Evolutionary conservation across 106 monocot genomes (phyloP), one percentile per base, ranked within the genome.

Genomic region (Acorus gramineus): DNA sequence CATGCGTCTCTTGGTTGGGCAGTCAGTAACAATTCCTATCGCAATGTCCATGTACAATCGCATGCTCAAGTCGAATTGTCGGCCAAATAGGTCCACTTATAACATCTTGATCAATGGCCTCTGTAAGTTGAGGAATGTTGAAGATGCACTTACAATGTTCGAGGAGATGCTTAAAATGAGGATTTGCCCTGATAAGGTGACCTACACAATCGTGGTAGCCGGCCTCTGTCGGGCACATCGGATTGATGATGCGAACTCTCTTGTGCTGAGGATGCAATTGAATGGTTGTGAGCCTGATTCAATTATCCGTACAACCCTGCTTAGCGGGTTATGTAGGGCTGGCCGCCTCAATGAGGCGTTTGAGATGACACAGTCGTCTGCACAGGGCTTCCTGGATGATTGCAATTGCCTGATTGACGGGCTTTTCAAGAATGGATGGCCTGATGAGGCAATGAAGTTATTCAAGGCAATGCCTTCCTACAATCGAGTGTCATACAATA

Each of bases 151-250:
- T 28, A 44, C 62, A 13, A 55, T 98, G 84, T 82, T 92, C 47
- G 88, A 84, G 14, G 92, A 98, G 85, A 98, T 98, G 98, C 80
- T 73, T 3, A 60, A 28, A 28, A 66, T 73, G 64, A 79, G 81
- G 2, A 68, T 92, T 4, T 5, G 11, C 0, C 92, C 92, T 0
- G 74, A 79, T 46, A 61, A 75, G 2, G 60, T 66, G 51, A 62
- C 83, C 7, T 81, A 88, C 57, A 92, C 85, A 4, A 60, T 85
- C 8, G 68, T 89, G 4, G 61, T 98, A 1, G 66, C 83, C 0
- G 61, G 70, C 1, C 72, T 73, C 12, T 98, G 90, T 60, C 60
- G 66, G 60, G 64, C 68, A 3, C 54, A 65, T 3, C 65, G 62
- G 70, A 5, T 92, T 6, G 74, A 79, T 3, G 88, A 89, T 3